phyloP scores from a whole-genome alignment of 306 rosid genomes.

The Glycine soja region DNA sequence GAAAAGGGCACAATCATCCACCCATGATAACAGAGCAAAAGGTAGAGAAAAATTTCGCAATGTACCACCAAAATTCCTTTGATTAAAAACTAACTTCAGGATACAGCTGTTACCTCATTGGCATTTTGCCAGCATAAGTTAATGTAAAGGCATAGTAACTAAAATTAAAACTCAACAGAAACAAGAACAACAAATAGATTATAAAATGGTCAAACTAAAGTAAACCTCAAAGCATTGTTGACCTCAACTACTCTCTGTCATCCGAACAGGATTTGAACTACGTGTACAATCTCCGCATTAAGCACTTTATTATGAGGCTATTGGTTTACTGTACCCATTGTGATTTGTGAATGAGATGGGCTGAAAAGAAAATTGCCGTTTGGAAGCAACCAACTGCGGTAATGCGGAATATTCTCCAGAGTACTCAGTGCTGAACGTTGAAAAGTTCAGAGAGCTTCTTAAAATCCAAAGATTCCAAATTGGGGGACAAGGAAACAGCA shows the following conservation, averaged over 20 bases:
- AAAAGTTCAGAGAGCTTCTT: constrained; percentile 63
- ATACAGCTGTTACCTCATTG: constrained; percentile 61
- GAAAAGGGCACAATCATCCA: background rate
- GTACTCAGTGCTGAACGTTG: constrained; percentile 56
- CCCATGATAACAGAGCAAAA: constrained; percentile 27
- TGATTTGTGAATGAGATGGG: constrained; percentile 21
- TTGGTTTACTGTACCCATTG: constrained; percentile 49
- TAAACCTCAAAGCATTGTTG: constrained; percentile 52
- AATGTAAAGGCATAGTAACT: constrained; percentile 49
- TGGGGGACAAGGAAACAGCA: constrained; percentile 66
- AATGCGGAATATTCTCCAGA: constrained; percentile 50
- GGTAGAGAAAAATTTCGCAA: constrained; percentile 1
- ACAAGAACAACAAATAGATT: constrained; percentile 46
- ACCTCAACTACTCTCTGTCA: constrained; percentile 57
- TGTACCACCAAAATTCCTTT: constrained; percentile 52
- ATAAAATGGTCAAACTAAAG: constrained; percentile 59
- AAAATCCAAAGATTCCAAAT: constrained; percentile 64
- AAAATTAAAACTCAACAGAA: constrained; percentile 38
- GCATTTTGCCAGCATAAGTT: constrained; percentile 55
- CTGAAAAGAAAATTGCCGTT: constrained; percentile 45
- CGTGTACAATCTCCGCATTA: constrained; percentile 57
- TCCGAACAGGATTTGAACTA: constrained; percentile 49
- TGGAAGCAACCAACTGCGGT: constrained; percentile 46
- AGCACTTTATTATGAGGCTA: constrained; percentile 54
- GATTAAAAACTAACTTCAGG: constrained; percentile 48